Percentiles rank a stretch among this genome's conserved stretches.
Conservation (phyloP, 2,329 filamentous ascomycete genomes). For the Pseudogymnoascus verrucosus region DNA sequence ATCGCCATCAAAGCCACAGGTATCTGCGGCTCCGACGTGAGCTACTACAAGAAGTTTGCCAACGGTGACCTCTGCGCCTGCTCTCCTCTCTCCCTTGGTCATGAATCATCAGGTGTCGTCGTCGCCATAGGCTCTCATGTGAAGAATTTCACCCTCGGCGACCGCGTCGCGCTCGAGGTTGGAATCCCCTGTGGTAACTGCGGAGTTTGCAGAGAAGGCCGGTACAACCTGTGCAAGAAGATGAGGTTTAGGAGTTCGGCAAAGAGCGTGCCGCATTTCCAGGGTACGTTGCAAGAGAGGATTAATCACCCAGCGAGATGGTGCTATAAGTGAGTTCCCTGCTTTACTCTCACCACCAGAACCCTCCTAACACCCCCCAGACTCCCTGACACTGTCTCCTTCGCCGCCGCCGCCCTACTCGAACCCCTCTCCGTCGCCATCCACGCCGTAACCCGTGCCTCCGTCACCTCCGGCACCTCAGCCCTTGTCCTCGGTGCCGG, state of each 20-base stretch:
- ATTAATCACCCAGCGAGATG: conserved; percentile 55
- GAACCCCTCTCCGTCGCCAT: conserved; percentile 84
- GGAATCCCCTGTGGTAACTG: conserved; percentile 80
- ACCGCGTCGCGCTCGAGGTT: conserved; percentile 88
- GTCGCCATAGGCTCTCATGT: conserved; percentile 61
- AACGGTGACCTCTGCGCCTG: conserved; percentile 61
- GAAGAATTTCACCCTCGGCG: conserved; percentile 57
- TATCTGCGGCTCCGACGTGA: conserved; percentile 62
- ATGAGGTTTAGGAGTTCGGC: conserved; percentile 64
- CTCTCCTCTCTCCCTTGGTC: conserved; percentile 58
- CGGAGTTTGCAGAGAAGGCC: conserved; percentile 66
- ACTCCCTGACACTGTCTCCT: conserved; percentile 30
- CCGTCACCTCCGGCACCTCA: conserved; percentile 62
- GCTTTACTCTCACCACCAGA: not conserved
- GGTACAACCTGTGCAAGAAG: conserved; percentile 81
- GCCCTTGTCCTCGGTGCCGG: conserved; percentile 83
- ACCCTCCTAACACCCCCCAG: not conserved
- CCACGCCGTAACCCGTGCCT: conserved; percentile 70
- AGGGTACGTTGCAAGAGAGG: conserved; percentile 53
- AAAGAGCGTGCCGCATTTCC: conserved; percentile 55
- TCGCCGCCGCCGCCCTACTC: conserved; percentile 86
- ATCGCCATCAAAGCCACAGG: conserved; percentile 57
- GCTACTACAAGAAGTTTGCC: conserved; percentile 62
- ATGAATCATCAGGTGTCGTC: conserved; percentile 73
- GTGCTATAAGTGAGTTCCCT: conserved; percentile 48